Percentiles rank a stretch among this genome's conserved stretches.
Conservation (phyloP, 192 early-diverging fungal genomes). For the Podila epigama region DNA sequence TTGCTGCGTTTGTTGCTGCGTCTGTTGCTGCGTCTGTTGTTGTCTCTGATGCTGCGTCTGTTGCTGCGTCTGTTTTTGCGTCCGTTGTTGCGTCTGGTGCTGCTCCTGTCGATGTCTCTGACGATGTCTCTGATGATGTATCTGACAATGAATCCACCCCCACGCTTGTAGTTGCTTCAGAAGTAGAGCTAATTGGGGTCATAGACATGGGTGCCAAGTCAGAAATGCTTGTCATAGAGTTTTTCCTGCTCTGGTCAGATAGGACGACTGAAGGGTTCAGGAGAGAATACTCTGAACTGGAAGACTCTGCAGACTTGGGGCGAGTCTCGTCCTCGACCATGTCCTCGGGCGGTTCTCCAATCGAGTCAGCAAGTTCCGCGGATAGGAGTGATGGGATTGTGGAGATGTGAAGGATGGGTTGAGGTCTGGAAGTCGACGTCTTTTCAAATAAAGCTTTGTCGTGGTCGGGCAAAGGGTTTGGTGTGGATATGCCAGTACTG, state of each 20-base stretch:
- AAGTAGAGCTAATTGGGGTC: background rate
- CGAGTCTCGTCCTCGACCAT: background rate
- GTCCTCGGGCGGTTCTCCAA: background rate
- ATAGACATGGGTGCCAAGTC: conserved; percentile 7
- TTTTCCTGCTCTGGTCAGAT: conserved; percentile 36
- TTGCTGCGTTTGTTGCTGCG: background rate
- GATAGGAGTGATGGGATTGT: background rate
- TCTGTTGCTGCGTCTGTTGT: background rate
- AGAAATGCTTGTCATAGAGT: conserved; percentile 17
- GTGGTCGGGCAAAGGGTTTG: too few species aligned
- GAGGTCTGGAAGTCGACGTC: too few species aligned
- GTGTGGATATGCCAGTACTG: too few species aligned
- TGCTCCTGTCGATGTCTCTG: background rate
- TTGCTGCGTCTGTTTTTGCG: background rate
- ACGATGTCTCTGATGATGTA: background rate
- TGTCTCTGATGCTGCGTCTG: background rate
- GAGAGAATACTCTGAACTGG: conserved; percentile 32
- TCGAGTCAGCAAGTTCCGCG: background rate
- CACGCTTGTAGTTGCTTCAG: background rate
- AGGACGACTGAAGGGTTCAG: conserved; percentile 13
- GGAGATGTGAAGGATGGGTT: background rate
- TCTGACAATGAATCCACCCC: too few species aligned
- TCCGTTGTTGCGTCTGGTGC: background rate
- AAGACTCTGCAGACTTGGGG: conserved; percentile 8
- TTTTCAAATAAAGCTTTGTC: too few species aligned